phyloP scores from a whole-genome alignment of 768 basidiomycete species.

The Sporobolomyces pararoseus region DNA sequence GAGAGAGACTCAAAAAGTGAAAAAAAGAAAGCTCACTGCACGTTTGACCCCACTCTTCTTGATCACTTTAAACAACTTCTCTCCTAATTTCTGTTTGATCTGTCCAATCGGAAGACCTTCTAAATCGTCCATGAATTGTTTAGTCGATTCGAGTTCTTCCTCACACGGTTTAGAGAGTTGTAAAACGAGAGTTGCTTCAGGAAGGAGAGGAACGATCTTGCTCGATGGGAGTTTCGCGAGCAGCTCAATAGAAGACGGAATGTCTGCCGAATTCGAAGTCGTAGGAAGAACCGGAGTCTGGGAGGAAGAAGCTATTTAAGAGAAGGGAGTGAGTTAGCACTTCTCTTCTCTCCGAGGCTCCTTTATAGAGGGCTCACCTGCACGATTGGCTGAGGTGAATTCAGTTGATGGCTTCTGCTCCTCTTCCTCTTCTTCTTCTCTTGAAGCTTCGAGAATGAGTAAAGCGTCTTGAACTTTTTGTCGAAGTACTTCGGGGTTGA shows the following conservation, averaged over 20 bases:
- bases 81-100: slow-evolving; percentile 70
- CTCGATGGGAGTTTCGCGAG: slow-evolving; percentile 69
- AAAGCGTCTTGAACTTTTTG: slow-evolving; percentile 77
- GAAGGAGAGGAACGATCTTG: slow-evolving; percentile 68
- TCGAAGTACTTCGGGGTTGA: slow-evolving; percentile 74
- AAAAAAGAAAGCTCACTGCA: slow-evolving; percentile 52
- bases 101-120: slow-evolving; percentile 56
- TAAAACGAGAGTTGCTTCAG: slow-evolving; percentile 50
- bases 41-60: slow-evolving; percentile 71
- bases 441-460: slow-evolving; percentile 59
- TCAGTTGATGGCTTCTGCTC: too few species aligned
- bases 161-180: not conserved
- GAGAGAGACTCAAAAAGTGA: not conserved
- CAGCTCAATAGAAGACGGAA: slow-evolving; percentile 50
- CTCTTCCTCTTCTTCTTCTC: slow-evolving; percentile 47
- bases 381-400: too few species aligned
- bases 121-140: slow-evolving; percentile 64
- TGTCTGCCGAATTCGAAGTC: too few species aligned
- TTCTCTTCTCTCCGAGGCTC: too few species aligned
- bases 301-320: not conserved
- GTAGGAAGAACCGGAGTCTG: too few species aligned
- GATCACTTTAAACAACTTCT: slow-evolving; percentile 47
- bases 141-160: slow-evolving; percentile 56
- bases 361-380: too few species aligned
- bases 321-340: too few species aligned